A percentile compares a stretch with the other conserved stretches of the same genome.
These are phyloP conservation scores for Medicago arabica DNA, from an alignment of 306 rosid species.

Conservation along the genomic window DNA sequence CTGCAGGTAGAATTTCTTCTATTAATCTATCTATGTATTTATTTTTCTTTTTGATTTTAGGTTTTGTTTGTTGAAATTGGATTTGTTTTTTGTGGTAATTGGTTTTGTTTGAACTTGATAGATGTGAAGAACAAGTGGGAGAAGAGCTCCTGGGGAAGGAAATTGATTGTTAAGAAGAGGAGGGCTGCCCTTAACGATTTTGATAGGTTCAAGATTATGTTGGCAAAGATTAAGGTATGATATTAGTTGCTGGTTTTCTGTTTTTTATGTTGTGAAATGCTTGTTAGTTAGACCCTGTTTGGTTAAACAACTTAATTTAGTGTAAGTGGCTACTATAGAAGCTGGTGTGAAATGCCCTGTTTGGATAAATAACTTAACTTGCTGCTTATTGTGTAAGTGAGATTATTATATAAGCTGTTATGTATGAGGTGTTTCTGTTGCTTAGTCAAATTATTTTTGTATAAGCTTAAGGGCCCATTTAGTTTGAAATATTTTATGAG, in stretches of 20 bases:
- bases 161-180: conserved; percentile 80
- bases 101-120: conserved; percentile 16
- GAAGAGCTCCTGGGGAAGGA: conserved; percentile 95
- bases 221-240: conserved; percentile 89
- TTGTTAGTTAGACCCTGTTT: too few species aligned
- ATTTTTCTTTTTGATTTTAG: neutral
- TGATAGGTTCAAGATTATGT: conserved; percentile 94
- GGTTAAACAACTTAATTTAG: too few species aligned
- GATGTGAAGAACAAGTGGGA: conserved; percentile 99
- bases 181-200: conserved; percentile 84
- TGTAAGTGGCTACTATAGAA: too few species aligned
- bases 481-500: too few species aligned
- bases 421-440: too few species aligned
- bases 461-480: too few species aligned
- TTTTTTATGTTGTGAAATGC: too few species aligned
- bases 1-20: conserved; percentile 55
- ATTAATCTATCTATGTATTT: neutral
- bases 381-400: too few species aligned
- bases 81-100: neutral
- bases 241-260: too few species aligned
- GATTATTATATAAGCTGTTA: too few species aligned
- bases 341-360: neutral
- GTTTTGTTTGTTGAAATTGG: neutral
- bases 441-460: too few species aligned
- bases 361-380: too few species aligned